Evolutionary conservation across 1,139 yeast species (phyloP).

Genomic region (Candida neerlandica): DNA sequence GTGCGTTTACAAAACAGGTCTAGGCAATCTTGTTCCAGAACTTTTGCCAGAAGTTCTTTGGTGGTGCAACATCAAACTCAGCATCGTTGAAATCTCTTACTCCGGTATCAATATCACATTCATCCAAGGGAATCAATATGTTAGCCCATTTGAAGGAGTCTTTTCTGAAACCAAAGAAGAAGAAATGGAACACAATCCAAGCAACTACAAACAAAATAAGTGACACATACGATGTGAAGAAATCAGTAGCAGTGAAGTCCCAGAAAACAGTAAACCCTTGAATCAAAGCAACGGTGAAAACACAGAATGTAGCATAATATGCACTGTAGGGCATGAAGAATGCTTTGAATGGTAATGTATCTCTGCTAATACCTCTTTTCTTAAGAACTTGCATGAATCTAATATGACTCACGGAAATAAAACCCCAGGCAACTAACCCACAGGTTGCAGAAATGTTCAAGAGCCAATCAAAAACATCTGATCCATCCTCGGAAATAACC

Average conservation of each 20-base stretch:
- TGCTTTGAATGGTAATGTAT: conserved; percentile 75
- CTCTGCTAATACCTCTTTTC: conserved; percentile 60
- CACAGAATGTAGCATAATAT: conserved; percentile 55
- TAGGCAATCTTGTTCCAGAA: conserved; percentile 44
- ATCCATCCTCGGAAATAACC: conserved; percentile 63
- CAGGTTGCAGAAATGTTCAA: conserved; percentile 79
- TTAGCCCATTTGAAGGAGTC: conserved; percentile 34
- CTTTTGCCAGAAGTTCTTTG: conserved; percentile 52
- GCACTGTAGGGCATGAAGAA: conserved; percentile 64
- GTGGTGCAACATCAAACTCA: conserved; percentile 51
- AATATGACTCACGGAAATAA: conserved; percentile 65
- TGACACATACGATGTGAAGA: conserved; percentile 68
- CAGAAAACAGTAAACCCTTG: conserved; percentile 73
- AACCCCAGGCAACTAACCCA: conserved; percentile 75
- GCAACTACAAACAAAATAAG: conserved; percentile 55
- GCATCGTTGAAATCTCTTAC: conserved; percentile 58
- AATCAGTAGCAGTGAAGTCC: conserved; percentile 52
- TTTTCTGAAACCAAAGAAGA: conserved; percentile 37
- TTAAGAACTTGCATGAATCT: conserved; percentile 67
- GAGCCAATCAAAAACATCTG: conserved; percentile 78
- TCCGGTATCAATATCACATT: conserved; percentile 64
- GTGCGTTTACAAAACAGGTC: background rate
- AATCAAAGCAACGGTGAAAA: conserved; percentile 57
- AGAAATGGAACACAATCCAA: conserved; percentile 56
- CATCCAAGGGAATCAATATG: conserved; percentile 47